These are phyloP conservation scores for Terana coerulea DNA, from an alignment of 768 basidiomycete genomes.

Conservation along the genomic window DNA sequence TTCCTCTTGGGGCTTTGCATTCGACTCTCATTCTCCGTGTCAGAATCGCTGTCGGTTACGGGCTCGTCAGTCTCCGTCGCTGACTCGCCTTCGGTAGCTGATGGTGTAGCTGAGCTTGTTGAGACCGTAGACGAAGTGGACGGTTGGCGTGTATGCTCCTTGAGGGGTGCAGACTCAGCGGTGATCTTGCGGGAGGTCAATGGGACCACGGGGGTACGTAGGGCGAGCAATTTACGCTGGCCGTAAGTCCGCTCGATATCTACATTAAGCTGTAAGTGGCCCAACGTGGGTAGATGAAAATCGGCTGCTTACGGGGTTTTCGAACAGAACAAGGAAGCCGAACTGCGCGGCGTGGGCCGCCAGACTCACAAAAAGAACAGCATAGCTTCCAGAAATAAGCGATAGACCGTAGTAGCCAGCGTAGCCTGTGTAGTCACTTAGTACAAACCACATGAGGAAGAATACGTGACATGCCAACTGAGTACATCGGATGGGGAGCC, in stretches of 20 bases:
- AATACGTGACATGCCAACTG: conserved; percentile 57
- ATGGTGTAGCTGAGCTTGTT: conserved; percentile 44
- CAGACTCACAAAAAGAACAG: conserved; percentile 91
- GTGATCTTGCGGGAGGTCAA: conserved; percentile 10
- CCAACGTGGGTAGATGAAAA: background rate
- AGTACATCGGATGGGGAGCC: conserved; percentile 95
- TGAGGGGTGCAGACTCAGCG: conserved; percentile 11
- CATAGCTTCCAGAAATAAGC: conserved; percentile 83
- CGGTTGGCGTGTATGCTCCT: conserved; percentile 23
- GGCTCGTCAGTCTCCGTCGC: conserved; percentile 46
- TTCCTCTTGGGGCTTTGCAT: conserved; percentile 10
- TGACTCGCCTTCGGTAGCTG: conserved; percentile 68
- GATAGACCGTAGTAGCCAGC: conserved; percentile 98
- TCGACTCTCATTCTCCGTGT: conserved; percentile 39
- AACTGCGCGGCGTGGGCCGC: conserved; percentile 95
- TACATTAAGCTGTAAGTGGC: background rate
- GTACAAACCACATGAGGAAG: background rate
- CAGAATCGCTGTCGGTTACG: conserved; percentile 54
- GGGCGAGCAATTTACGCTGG: conserved; percentile 83
- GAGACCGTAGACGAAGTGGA: conserved; percentile 20
- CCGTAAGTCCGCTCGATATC: conserved; percentile 71
- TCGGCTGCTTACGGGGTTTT: conserved; percentile 82
- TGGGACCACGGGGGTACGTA: conserved; percentile 64
- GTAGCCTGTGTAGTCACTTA: conserved; percentile 60
- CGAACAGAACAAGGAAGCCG: conserved; percentile 91